These are phyloP conservation scores for Narthecium ossifragum DNA, from an alignment of 106 monocot species.

Conservation along the genomic window DNA sequence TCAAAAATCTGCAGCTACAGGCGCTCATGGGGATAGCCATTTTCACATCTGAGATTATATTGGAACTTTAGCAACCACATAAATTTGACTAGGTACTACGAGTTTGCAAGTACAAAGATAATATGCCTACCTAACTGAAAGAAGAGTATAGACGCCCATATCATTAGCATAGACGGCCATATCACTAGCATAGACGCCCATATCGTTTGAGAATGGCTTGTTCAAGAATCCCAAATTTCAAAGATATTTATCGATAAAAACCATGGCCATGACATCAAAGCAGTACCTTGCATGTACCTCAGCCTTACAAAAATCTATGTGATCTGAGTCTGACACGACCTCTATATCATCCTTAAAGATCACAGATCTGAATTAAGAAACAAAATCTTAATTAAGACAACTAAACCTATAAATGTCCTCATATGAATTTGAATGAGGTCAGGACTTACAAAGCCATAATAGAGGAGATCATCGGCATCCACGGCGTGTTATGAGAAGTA, in stretches of 20 bases:
- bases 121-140: conserved; percentile 59
- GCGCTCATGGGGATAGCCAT: conserved; percentile 89
- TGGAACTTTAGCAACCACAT: no score
- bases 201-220: conserved; percentile 73
- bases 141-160: conserved; percentile 47
- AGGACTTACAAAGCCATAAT: conserved; percentile 64
- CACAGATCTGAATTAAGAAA: conserved; percentile 38
- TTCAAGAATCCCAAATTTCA: conserved; percentile 11
- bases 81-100: conserved; percentile 3
- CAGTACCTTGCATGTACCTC: conserved; percentile 32
- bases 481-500: conserved; percentile 25
- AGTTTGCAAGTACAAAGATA: not conserved
- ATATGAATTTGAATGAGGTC: no score
- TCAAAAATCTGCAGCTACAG: conserved; percentile 74
- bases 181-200: conserved; percentile 50
- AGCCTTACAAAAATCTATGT: conserved; percentile 52
- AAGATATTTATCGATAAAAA: no score
- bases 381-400: conserved; percentile 5
- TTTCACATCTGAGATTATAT: conserved; percentile 53
- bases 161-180: conserved; percentile 54
- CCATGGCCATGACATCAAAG: not conserved
- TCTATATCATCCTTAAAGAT: conserved; percentile 85
- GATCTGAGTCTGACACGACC: conserved; percentile 40
- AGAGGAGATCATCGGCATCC: conserved; percentile 49
- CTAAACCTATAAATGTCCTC: not conserved